phyloP scores from a whole-genome alignment of 805 yeast species.

The Metschnikowia reukaufii region DNA sequence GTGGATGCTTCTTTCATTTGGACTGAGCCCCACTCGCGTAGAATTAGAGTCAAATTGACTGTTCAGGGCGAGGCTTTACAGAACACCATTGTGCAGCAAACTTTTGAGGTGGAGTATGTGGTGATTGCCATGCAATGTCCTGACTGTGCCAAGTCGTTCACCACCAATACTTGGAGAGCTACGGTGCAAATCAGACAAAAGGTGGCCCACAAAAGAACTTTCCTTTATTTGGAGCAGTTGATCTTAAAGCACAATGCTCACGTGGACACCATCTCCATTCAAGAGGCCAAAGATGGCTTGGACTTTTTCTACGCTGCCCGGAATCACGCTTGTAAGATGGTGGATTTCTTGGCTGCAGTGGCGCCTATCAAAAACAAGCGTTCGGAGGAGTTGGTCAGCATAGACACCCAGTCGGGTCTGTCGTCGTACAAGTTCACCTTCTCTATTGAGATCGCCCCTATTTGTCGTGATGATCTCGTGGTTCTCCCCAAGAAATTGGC shows the following conservation, averaged over 20 bases:
- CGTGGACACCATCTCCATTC: slow-evolving; percentile 87
- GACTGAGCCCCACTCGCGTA: slow-evolving; percentile 99
- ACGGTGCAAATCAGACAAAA: slow-evolving; percentile 97
- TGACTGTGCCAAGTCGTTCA: slow-evolving; percentile 96
- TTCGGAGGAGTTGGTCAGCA: slow-evolving; percentile 88
- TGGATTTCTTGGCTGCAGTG: slow-evolving; percentile 82
- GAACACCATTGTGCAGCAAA: slow-evolving; percentile 89
- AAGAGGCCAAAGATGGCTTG: slow-evolving; percentile 90
- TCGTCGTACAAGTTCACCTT: slow-evolving; percentile 87
- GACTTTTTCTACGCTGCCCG: slow-evolving; percentile 89
- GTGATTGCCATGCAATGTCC: slow-evolving; percentile 97
- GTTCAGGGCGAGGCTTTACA: slow-evolving; percentile 97
- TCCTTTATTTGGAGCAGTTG: slow-evolving; percentile 91
- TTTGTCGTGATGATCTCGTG: slow-evolving; percentile 95
- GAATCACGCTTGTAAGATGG: slow-evolving; percentile 91
- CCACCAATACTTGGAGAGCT: slow-evolving; percentile 98
- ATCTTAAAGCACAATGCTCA: slow-evolving; percentile 92
- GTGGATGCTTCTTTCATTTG: slow-evolving; percentile 94
- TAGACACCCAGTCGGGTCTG: slow-evolving; percentile 88
- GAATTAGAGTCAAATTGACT: slow-evolving; percentile 85
- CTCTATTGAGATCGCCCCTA: slow-evolving; percentile 92
- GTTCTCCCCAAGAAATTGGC: slow-evolving; percentile 89
- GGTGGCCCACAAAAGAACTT: slow-evolving; percentile 95
- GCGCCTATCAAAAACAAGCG: slow-evolving; percentile 81
- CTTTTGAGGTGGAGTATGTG: slow-evolving; percentile 89